These are phyloP conservation scores for Aspergillus felis DNA, from an alignment of 2,329 filamentous ascomycete genomes.

Conservation along the genomic window DNA sequence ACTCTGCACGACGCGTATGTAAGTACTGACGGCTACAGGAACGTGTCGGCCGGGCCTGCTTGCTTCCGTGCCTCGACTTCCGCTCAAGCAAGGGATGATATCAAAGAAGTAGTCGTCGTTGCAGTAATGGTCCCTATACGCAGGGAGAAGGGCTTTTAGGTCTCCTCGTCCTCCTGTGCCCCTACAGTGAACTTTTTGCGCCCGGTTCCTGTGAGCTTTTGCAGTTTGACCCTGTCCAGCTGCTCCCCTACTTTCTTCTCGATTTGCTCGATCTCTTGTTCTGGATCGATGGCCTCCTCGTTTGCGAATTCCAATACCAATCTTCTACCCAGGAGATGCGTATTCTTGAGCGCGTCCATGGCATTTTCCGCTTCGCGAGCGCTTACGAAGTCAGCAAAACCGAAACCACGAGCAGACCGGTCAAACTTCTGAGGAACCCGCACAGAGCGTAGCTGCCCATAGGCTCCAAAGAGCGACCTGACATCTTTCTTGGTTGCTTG, in stretches of 20 bases:
- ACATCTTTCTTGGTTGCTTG: constrained; percentile 93
- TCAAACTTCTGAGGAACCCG: constrained; percentile 95
- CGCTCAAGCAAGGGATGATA: constrained; percentile 33
- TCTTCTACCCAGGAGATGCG: constrained; percentile 84
- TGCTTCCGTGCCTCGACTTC: constrained; percentile 21
- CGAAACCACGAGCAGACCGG: constrained; percentile 82
- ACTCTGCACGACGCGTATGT: constrained; percentile 25
- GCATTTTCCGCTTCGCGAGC: constrained; percentile 86
- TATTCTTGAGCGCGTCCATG: constrained; percentile 84
- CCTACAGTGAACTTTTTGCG: constrained; percentile 85
- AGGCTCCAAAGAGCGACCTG: constrained; percentile 76
- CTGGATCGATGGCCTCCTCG: constrained; percentile 82
- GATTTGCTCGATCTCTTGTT: constrained; percentile 96
- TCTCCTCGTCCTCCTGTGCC: constrained; percentile 61
- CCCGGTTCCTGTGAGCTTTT: constrained; percentile 77
- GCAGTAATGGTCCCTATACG: constrained; percentile 24
- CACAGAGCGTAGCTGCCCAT: constrained; percentile 88
- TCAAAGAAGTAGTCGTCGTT: constrained; percentile 15
- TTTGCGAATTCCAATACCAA: constrained; percentile 90
- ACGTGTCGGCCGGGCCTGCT: constrained; percentile 28
- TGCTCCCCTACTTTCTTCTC: constrained; percentile 91
- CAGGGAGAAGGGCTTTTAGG: constrained; percentile 31
- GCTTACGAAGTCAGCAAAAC: constrained; percentile 93
- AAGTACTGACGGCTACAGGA: constrained; percentile 29
- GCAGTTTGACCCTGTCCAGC: constrained; percentile 83